Evolutionary conservation across 805 yeast species (phyloP).

Genomic region (Saccharomyces cerevisiae): DNA sequence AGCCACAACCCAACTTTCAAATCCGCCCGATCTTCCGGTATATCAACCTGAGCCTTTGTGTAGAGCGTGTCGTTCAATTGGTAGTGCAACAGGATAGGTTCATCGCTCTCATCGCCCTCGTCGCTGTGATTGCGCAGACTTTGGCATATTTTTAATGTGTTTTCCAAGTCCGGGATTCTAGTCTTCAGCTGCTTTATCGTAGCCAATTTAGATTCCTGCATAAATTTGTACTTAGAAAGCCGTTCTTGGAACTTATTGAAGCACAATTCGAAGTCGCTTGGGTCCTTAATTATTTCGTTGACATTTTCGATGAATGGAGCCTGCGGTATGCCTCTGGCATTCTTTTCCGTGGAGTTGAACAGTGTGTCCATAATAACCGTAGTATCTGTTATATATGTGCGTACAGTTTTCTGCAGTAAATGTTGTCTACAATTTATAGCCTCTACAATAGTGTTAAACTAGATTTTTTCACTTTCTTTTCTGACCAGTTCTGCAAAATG

Average conservation of each 20-base stretch:
- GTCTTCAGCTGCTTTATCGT: constrained; percentile 27
- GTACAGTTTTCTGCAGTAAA: not conserved
- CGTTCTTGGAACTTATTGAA: constrained; percentile 77
- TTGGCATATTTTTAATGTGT: constrained; percentile 68
- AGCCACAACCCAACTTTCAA: constrained; percentile 77
- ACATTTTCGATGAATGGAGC: constrained; percentile 90
- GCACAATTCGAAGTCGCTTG: constrained; percentile 61
- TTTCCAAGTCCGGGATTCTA: constrained; percentile 87
- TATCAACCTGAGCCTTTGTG: constrained; percentile 68
- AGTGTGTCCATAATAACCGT: constrained; percentile 21
- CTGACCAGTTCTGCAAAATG: not conserved
- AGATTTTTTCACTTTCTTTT: not conserved
- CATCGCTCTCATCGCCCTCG: constrained; percentile 31
- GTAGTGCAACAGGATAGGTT: constrained; percentile 62
- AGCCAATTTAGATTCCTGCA: constrained; percentile 44
- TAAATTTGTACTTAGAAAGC: constrained; percentile 79
- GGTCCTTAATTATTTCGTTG: constrained; percentile 59
- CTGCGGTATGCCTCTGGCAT: constrained; percentile 93
- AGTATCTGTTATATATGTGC: not conserved
- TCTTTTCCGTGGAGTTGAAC: constrained; percentile 48
- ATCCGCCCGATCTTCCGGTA: constrained; percentile 32
- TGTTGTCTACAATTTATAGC: not conserved
- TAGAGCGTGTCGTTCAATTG: constrained; percentile 90
- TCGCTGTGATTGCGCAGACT: constrained; percentile 41
- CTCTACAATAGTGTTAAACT: not conserved